A percentile compares a stretch with the other conserved stretches of the same genome.
phyloP scores from a whole-genome alignment of 495 filamentous ascomycete genomes.

The Hyphodiscus hymeniophilus region DNA sequence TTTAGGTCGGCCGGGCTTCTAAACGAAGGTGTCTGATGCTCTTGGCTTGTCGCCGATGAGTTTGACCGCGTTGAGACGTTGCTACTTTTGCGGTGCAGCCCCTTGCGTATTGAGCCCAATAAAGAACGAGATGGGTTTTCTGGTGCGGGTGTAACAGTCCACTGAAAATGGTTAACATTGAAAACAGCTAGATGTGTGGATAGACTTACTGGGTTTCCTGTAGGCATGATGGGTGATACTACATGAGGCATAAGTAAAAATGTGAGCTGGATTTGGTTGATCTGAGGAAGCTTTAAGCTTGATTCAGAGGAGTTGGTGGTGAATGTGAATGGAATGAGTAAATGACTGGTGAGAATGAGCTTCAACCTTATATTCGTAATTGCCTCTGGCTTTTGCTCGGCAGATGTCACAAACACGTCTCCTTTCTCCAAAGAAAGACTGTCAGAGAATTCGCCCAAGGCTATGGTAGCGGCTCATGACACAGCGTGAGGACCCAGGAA shows the following conservation, averaged over 20 bases:
- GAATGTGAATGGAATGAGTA: conserved; percentile 2
- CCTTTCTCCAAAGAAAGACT: no score
- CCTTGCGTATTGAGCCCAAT: no score
- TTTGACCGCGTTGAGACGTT: conserved; percentile 1
- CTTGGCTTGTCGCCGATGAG: background rate
- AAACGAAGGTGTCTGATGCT: background rate
- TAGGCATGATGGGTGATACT: conserved; percentile 5
- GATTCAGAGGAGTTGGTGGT: background rate
- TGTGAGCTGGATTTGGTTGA: background rate
- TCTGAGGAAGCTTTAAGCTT: conserved; percentile 1
- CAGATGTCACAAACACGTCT: no score
- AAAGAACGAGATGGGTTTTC: background rate
- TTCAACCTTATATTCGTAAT: no score
- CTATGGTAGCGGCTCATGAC: no score
- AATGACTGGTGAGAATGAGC: background rate
- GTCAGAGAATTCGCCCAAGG: no score
- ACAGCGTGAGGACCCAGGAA: no score
- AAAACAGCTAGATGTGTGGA: background rate
- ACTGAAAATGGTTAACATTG: background rate
- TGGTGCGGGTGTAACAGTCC: conserved; percentile 2
- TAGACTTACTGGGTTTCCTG: conserved; percentile 2
- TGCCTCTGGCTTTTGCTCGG: no score
- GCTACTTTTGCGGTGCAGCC: background rate
- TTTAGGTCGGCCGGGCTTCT: conserved; percentile 6
- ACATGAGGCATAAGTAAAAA: background rate